Evolutionary conservation across 345 rosid genomes (phyloP), one percentile per base, ranked within the genome.

Genomic region (Bruguiera sexangula): DNA sequence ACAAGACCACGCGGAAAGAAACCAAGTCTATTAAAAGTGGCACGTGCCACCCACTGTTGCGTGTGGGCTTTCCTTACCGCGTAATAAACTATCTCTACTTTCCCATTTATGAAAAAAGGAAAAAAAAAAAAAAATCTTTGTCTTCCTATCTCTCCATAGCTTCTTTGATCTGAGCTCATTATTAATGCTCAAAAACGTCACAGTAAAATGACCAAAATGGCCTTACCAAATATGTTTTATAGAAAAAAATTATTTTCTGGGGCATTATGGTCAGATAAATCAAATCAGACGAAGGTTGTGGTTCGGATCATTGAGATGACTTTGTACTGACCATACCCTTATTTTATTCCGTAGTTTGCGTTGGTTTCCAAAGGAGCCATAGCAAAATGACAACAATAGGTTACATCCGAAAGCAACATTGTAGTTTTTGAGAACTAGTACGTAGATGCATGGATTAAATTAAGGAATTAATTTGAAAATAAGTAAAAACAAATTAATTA

Each of bases 291-390:
- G 85, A 76, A 76, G 84, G 84, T 75, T 81, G 84, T 69, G 72
- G 84, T 80, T 86, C 76, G 82, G 86, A 76, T 84, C 84, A 76
- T 79, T 83, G 88, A 87, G 77, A 81, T 78, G 88, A 83, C 87
- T 68, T 69, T 78, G 82, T 75, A 84, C 88, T 82, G 74, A 83
- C 85, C 85, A 76, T 76, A 74, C 79, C 85, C 70, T 69, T 82
- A 73, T 84, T 81, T 82, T 86, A 82, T 82, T 81, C 84, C 80
- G 77, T 75, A 75, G 84, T 69, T 78, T 75, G 87, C 82, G 82
- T 76, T 74, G 70, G 84, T 78, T 81, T 76, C 81, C 76, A 65
- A 76, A 73, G 75, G 72, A 65, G 59, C 46, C 31, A 20, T 13
- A 8, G 66, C 64, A 32, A 82, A 78, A 83, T 83, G 58, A 73